phyloP scores from a whole-genome alignment of 768 basidiomycete genomes.

The Xerocomellus chrysenteron region DNA sequence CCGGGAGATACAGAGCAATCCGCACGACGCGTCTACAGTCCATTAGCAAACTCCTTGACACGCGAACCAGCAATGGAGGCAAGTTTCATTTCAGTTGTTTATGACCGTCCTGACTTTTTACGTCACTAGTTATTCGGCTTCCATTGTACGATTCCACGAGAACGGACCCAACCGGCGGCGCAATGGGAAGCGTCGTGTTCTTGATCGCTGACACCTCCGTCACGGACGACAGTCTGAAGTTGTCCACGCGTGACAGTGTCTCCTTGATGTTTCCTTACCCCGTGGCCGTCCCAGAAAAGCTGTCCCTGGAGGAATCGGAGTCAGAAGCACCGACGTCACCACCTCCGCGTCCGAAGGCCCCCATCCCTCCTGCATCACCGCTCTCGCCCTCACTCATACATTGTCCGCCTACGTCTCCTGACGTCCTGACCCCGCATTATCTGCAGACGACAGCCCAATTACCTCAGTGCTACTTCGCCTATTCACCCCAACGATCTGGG shows the following conservation, averaged over 20 bases:
- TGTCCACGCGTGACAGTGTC: slow-evolving; percentile 19
- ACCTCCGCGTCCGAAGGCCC: slow-evolving; percentile 20
- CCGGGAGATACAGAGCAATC: slow-evolving; percentile 26
- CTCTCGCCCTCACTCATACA: slow-evolving; percentile 11
- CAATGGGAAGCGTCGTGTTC: slow-evolving; percentile 29
- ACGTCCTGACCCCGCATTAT: slow-evolving; percentile 25
- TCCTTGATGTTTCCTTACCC: slow-evolving; percentile 17
- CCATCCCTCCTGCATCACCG: slow-evolving; percentile 17
- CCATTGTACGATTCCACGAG: slow-evolving; percentile 33
- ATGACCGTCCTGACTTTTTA: slow-evolving; percentile 29
- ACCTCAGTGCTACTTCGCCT: slow-evolving; percentile 25
- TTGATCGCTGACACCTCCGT: slow-evolving; percentile 21
- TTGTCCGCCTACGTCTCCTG: slow-evolving; percentile 10
- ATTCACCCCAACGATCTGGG: slow-evolving; percentile 26
- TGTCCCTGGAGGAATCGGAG: slow-evolving; percentile 15
- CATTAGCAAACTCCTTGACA: slow-evolving; percentile 26
- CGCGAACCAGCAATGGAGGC: slow-evolving; percentile 27
- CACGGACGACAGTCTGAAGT: slow-evolving; percentile 13
- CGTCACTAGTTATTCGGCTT: slow-evolving; percentile 32
- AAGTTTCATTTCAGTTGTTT: slow-evolving; percentile 32
- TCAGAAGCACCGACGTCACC: slow-evolving; percentile 21
- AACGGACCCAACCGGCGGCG: slow-evolving; percentile 28
- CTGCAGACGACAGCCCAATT: slow-evolving; percentile 26
- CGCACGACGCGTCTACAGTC: slow-evolving; percentile 30
- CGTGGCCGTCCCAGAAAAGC: slow-evolving; percentile 25